Base-by-base conservation (phyloP, 2,329 filamentous ascomycete genomes). In the Colletotrichum sp. region DNA sequence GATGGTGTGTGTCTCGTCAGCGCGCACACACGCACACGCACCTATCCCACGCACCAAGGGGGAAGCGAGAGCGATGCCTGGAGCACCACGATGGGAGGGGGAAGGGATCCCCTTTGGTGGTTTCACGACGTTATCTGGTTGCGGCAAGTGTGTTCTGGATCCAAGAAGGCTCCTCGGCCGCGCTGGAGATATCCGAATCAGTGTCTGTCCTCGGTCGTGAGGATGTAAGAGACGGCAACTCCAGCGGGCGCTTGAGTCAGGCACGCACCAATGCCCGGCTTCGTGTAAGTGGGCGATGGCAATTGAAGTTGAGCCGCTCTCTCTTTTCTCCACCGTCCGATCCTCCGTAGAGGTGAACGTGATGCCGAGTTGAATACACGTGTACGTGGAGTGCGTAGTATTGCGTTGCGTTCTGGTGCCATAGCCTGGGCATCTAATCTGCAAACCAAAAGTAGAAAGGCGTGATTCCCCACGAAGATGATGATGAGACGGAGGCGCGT, bases 171-270 rank as follows among this genome's bases (percentile, higher is more conserved):
- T 39, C 59, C 68, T 64, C 44, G 34, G 63, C 39, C 15, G 18
- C 32, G 15, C 55, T 57, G 69, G 62, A 44, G 69, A 68, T 44
- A 39, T 39, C 52, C 60, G 26, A 44, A 60, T 67, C 55, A 60
- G 52, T 39, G 18, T 30, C 34, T 34, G 49, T 63, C 55, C 39
- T 68, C 63, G 39, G 57, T 34, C 55, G 63, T 68, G 69, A 75
- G 52, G 62, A 67, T 60, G 68, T 66, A 34, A 30, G 30, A 60
- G 15, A 44, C 57, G 64, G 57, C 21, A 28, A n/a, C 55, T 21
- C 57, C 36, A 36, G 63, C 72, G 68, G 72, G 68, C 64, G 74
- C 34, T 65, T 62, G 74, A 76, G 74, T 76, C 74, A 76, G 74
- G 74, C 24, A 73, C 68, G 26, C 28, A 32, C 68, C 57, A 34